A percentile compares a stretch with the other conserved stretches of the same genome.
Conservation (phyloP, 257 asterid genomes). For the Nicotiana undulata region DNA sequence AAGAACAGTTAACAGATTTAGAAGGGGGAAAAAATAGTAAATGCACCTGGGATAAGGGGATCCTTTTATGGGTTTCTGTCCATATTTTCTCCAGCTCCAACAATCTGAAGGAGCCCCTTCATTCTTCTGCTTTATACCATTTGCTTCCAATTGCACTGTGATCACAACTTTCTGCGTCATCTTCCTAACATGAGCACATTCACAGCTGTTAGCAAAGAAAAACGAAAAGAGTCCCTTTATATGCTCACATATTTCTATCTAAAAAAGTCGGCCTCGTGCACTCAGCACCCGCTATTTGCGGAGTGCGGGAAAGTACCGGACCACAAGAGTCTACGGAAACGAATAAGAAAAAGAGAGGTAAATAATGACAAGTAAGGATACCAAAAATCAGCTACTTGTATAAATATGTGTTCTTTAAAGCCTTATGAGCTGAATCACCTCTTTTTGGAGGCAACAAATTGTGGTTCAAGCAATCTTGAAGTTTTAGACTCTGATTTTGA, state of each 20-base stretch:
- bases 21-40: background rate
- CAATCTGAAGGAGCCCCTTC: constrained; percentile 60
- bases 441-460: constrained; percentile 38
- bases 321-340: too few species aligned
- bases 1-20: background rate
- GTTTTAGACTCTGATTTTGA: constrained; percentile 10
- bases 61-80: constrained; percentile 75
- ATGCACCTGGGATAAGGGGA: constrained; percentile 65
- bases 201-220: background rate
- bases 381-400: background rate
- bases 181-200: constrained; percentile 31
- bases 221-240: background rate
- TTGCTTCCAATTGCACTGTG: constrained; percentile 43
- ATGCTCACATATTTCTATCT: background rate
- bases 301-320: too few species aligned
- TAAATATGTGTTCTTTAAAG: background rate
- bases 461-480: constrained; percentile 11
- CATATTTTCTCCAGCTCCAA: constrained; percentile 79
- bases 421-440: constrained; percentile 19
- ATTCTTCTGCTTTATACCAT: constrained; percentile 37
- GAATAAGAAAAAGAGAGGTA: background rate
- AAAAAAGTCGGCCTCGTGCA: too few species aligned
- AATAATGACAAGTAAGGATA: too few species aligned
- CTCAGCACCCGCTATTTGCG: too few species aligned
- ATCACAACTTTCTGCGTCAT: constrained; percentile 45